phyloP scores from a whole-genome alignment of 208 protist species.

The Crithidia thermophila region DNA sequence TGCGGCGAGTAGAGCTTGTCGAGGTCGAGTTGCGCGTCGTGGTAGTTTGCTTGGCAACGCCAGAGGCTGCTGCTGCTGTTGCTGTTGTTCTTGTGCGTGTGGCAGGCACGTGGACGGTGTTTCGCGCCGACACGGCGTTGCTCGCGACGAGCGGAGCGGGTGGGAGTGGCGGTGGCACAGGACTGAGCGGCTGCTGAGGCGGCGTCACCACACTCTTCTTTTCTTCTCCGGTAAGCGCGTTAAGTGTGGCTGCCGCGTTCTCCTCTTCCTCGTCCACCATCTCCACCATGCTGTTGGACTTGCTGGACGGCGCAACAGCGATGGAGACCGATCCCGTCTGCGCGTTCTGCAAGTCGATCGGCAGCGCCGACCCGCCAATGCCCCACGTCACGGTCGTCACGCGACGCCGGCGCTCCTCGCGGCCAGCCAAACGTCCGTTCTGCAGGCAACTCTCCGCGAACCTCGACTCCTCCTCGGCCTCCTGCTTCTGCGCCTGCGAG shows the following conservation, averaged over 20 bases:
- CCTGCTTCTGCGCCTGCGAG: neutral
- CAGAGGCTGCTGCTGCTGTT: too few relatives aligned
- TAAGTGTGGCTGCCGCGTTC: too few relatives aligned
- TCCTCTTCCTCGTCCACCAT: neutral
- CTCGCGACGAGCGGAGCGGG: neutral
- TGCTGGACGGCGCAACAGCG: neutral
- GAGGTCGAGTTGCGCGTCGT: too few relatives aligned
- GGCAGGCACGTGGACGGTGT: too few relatives aligned
- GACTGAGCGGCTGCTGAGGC: neutral
- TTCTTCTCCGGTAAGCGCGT: too few relatives aligned
- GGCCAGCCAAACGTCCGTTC: conserved; percentile 18
- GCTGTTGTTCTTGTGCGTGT: too few relatives aligned
- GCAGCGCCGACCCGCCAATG: conserved; percentile 48
- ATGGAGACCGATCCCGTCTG: conserved; percentile 3
- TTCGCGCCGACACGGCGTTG: neutral
- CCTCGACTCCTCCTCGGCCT: conserved; percentile 16
- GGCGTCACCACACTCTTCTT: neutral
- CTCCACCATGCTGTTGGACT: too few relatives aligned
- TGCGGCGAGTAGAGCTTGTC: neutral
- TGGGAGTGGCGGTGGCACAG: neutral
- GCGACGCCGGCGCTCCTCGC: conserved; percentile 29
- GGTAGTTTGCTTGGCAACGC: neutral
- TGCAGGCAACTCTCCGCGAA: conserved; percentile 29
- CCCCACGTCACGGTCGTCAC: conserved; percentile 67
- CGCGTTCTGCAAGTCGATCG: conserved; percentile 21